Evolutionary conservation across 768 basidiomycete species (phyloP), one percentile per base, ranked within the genome.

Genomic region (Mycena vulgaris): DNA sequence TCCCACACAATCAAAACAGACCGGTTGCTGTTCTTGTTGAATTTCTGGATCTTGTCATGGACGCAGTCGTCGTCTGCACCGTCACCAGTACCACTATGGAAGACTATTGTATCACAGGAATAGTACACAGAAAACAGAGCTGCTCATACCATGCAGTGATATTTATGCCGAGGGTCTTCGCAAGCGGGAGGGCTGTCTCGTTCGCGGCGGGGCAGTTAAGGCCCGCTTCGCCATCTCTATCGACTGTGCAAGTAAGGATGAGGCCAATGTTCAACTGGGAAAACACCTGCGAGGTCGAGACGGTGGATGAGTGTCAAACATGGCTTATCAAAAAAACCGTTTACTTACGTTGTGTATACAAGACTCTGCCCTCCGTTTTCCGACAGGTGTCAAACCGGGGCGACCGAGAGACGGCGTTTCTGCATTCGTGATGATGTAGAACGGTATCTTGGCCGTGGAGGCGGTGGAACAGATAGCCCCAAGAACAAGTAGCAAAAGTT

Each of bases 351-450:
- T 53, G 35, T 77, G 78, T 28, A 77, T 73, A 57, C 77, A 79
- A 23, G 69, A 57, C 10, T 70, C 69, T 1, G 74, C 77, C 35
- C 78, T 66, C 37, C 77, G 69, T 21, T 63, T 55, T 11, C 78
- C 77, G 57, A 78, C 57, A 10, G 74, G 73, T 2, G 76, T 71
- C 23, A 78, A 65, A 5, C 78, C 78, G 28, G 76, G 75, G 23
- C 76, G 73, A 37, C 65, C 66, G 2, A 79, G 60, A 17, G 78
- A 78, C 8, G 78, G 78, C 31, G 70, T 71, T 42, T 78, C 75
- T 17, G 75, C 77, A 30, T 79, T 78, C 16, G 73, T 69, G 63
- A 79, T 76, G 53, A 78, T 74, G 51, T 73, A 79, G 28, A 76
- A 59, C 40, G 57, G 57, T 59, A 27, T 14, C 23, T 57, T 57